Conservation (phyloP, 768 basidiomycete genomes). For the Trametes sanguinea region DNA sequence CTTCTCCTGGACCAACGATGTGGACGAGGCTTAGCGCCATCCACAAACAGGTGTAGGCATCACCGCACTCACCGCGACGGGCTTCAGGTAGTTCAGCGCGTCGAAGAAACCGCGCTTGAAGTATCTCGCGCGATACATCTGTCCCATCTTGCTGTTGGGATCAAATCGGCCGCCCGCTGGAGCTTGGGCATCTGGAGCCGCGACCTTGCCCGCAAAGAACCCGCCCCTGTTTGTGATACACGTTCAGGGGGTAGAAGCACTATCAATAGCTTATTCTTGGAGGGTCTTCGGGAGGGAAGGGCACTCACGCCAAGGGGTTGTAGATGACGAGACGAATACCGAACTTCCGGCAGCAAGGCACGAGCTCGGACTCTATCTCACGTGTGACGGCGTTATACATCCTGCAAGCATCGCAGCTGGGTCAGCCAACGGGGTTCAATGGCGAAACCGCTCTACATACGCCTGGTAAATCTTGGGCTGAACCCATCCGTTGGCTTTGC, state of each 20-base stretch:
- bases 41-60: not conserved
- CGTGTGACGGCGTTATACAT: conserved; percentile 54
- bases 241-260: not conserved
- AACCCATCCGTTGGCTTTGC: conserved; percentile 54
- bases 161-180: conserved; percentile 47
- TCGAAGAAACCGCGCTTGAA: conserved; percentile 45
- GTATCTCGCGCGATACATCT: conserved; percentile 49
- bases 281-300: not conserved
- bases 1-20: conserved; percentile 36
- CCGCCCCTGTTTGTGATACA: conserved; percentile 42
- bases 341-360: conserved; percentile 60
- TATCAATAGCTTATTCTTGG: not conserved
- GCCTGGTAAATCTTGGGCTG: conserved; percentile 59
- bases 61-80: conserved; percentile 39
- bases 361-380: conserved; percentile 49
- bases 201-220: conserved; percentile 57
- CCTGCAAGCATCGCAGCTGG: conserved; percentile 15
- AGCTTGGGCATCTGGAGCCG: conserved; percentile 34
- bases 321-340: conserved; percentile 58
- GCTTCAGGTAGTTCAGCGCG: conserved; percentile 44
- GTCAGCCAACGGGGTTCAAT: not conserved
- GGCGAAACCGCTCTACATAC: conserved; percentile 31
- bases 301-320: conserved; percentile 51
- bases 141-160: conserved; percentile 38
- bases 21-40: not conserved